Evolutionary conservation across 129 eudicot species (phyloP).

Genomic region (Escallonia herrerae): DNA sequence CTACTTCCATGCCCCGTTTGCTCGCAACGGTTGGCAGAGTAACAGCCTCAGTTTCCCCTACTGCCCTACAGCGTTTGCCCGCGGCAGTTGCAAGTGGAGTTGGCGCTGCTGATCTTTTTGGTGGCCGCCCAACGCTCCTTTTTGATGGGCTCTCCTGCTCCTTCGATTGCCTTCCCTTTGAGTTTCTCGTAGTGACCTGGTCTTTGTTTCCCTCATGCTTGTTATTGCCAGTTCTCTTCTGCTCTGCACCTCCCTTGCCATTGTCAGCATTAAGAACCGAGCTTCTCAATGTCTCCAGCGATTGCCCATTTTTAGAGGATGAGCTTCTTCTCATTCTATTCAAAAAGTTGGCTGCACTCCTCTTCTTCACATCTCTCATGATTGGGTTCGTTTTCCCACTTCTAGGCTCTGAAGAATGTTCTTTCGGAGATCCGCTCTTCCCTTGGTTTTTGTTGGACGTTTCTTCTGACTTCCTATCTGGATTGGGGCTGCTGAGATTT

Average conservation of each 20-base stretch:
- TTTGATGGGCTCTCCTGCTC: constrained; percentile 47
- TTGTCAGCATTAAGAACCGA: constrained; percentile 25
- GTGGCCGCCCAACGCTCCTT: constrained; percentile 55
- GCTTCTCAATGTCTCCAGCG: constrained; percentile 35
- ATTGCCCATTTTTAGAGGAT: constrained; percentile 26
- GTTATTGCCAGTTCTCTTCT: constrained; percentile 26
- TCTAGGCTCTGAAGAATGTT: constrained; percentile 16
- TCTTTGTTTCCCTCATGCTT: constrained; percentile 45
- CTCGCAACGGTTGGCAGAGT: too few relatives aligned
- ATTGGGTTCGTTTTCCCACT: constrained; percentile 29
- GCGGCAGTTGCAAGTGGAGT: constrained; percentile 17
- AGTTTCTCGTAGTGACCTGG: constrained; percentile 18
- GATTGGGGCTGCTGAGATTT: background rate
- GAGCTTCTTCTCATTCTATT: constrained; percentile 44
- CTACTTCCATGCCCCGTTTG: too few relatives aligned
- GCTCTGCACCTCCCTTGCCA: constrained; percentile 20
- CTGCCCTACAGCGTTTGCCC: constrained; percentile 46
- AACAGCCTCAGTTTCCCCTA: constrained; percentile 22
- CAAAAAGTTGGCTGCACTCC: constrained; percentile 46
- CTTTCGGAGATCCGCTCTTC: constrained; percentile 17
- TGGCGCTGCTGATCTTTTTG: constrained; percentile 58
- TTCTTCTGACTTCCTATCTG: background rate
- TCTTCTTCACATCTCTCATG: constrained; percentile 42
- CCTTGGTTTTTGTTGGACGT: constrained; percentile 8
- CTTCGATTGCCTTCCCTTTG: constrained; percentile 28